These are phyloP conservation scores for Kodamaea arcana DNA, from an alignment of 1,139 yeast genomes.

Conservation along the genomic window DNA sequence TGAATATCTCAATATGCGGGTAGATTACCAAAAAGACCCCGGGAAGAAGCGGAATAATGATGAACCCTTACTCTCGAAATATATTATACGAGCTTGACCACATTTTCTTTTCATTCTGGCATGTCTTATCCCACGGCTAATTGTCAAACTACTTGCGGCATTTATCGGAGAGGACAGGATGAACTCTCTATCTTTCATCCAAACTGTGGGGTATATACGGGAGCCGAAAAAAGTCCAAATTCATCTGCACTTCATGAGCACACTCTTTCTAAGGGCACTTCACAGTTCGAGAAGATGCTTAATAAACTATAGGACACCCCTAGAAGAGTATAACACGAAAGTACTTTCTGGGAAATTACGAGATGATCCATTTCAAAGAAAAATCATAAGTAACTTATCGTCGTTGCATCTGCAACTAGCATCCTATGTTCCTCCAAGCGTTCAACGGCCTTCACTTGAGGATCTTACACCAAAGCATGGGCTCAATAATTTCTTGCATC, in stretches of 20 bases:
- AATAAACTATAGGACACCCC: conserved; percentile 29
- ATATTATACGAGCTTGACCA: no score
- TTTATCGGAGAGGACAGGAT: not conserved
- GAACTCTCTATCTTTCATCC: not conserved
- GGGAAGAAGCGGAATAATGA: no score
- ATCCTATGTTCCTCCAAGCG: conserved; percentile 53
- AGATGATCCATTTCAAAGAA: conserved; percentile 66
- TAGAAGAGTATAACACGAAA: conserved; percentile 56
- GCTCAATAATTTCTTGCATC: conserved; percentile 4
- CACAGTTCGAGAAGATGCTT: not conserved
- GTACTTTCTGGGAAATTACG: conserved; percentile 51
- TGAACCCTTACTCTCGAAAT: no score
- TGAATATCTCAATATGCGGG: no score
- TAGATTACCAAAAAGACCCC: no score
- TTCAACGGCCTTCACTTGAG: conserved; percentile 45
- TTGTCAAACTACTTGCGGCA: no score
- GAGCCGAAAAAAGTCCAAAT: not conserved
- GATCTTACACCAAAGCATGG: conserved; percentile 16
- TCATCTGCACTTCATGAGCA: not conserved
- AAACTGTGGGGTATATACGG: not conserved
- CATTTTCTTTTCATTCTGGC: no score
- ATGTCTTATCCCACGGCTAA: no score
- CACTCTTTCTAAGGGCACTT: not conserved
- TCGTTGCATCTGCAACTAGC: conserved; percentile 45
- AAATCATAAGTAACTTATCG: conserved; percentile 54